These are phyloP conservation scores for Lotus japonicus DNA, from an alignment of 306 rosid genomes.

Conservation along the genomic window DNA sequence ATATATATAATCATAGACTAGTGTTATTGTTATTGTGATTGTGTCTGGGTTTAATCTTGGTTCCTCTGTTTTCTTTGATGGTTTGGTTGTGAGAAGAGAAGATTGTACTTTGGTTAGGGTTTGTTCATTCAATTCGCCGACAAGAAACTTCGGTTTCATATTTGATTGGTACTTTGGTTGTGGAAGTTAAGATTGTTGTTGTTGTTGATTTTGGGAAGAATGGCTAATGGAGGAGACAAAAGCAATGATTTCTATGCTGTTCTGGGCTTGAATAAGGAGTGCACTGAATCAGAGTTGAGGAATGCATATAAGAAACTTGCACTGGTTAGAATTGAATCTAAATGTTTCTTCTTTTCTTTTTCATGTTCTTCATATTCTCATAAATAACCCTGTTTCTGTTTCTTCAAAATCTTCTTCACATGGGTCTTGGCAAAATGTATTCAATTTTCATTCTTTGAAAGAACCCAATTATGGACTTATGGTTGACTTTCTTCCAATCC, in stretches of 20 bases:
- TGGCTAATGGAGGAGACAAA: slow-evolving; percentile 61
- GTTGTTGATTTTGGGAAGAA: slow-evolving; percentile 16
- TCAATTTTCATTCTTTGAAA: background rate
- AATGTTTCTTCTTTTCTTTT: background rate
- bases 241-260: slow-evolving; percentile 53
- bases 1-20: background rate
- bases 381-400: background rate
- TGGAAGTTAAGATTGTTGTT: background rate
- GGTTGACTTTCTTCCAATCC: background rate
- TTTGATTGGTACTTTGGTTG: slow-evolving; percentile 18
- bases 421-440: slow-evolving; percentile 5
- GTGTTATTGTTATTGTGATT: background rate
- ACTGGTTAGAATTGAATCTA: slow-evolving; percentile 50
- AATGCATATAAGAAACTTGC: slow-evolving; percentile 88
- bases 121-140: slow-evolving; percentile 49
- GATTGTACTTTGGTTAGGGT: background rate
- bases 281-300: slow-evolving; percentile 63
- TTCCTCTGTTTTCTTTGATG: background rate
- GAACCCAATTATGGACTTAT: background rate
- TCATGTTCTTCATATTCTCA: background rate
- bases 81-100: slow-evolving; percentile 9
- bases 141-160: slow-evolving; percentile 27
- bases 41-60: background rate
- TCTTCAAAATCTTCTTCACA: background rate
- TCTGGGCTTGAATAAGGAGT: slow-evolving; percentile 78